phyloP scores from a whole-genome alignment of 2,329 filamentous ascomycete genomes.

The Alternaria triticimaculans region DNA sequence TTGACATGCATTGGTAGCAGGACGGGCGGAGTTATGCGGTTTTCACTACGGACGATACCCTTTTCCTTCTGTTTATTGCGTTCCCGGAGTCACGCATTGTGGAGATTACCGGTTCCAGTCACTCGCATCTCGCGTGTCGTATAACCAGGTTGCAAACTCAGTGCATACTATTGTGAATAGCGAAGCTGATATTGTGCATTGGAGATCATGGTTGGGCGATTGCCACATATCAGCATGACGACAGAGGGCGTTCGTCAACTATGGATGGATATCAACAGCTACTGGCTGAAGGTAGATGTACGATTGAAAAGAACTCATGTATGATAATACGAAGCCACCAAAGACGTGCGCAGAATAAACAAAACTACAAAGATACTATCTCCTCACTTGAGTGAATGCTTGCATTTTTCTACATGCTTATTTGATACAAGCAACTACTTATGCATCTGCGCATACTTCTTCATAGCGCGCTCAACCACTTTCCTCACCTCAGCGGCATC shows the following conservation, averaged over 20 bases:
- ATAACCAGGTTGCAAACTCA: background rate
- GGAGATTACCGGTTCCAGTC: slow-evolving; percentile 5
- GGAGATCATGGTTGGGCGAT: background rate
- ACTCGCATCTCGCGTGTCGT: background rate
- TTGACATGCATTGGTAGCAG: slow-evolving; percentile 11
- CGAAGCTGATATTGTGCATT: background rate
- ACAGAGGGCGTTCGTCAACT: background rate
- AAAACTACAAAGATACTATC: background rate
- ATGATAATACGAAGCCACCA: background rate
- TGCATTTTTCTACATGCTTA: background rate
- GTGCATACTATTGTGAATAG: background rate
- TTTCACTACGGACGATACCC: slow-evolving; percentile 35
- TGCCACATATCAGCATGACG: background rate
- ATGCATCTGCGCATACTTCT: slow-evolving; percentile 30
- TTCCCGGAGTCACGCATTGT: slow-evolving; percentile 12
- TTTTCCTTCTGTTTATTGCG: slow-evolving; percentile 22
- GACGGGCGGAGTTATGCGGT: slow-evolving; percentile 17
- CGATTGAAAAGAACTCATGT: background rate
- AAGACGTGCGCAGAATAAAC: background rate
- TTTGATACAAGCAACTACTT: slow-evolving; percentile 1
- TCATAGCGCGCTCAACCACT: slow-evolving; percentile 59
- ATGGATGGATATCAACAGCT: background rate
- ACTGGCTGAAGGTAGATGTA: background rate
- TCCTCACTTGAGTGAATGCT: background rate
- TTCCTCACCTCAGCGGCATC: slow-evolving; percentile 63